A percentile compares a stretch with the other conserved stretches of the same genome.
Conservation (phyloP, 495 filamentous ascomycete species). For the Penicillium cinerascens region DNA sequence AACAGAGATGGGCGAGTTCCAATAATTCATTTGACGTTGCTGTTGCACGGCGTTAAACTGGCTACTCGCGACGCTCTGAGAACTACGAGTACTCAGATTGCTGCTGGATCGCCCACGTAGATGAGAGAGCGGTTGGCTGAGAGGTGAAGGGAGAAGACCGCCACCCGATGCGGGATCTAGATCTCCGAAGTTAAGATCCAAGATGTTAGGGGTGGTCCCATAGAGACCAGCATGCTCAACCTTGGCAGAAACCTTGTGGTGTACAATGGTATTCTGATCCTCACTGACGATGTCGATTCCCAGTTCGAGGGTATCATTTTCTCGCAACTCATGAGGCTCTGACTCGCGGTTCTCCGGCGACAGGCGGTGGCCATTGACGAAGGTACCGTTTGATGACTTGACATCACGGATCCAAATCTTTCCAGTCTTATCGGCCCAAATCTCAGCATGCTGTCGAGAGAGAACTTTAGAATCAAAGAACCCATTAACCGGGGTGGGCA, state of each 20-base stretch:
- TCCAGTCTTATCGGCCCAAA: slow-evolving; percentile 89
- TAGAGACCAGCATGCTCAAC: slow-evolving; percentile 91
- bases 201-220: slow-evolving; percentile 58
- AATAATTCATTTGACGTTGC: slow-evolving; percentile 69
- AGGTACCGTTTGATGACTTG: slow-evolving; percentile 97
- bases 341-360: slow-evolving; percentile 93
- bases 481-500: slow-evolving; percentile 84
- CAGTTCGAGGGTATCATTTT: slow-evolving; percentile 83
- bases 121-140: slow-evolving; percentile 52
- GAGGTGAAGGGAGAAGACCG: slow-evolving; percentile 60
- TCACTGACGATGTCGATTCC: slow-evolving; percentile 98
- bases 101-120: slow-evolving; percentile 71
- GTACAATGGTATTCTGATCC: slow-evolving; percentile 95
- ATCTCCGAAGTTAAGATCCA: slow-evolving; percentile 89
- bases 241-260: slow-evolving; percentile 95
- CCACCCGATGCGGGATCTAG: slow-evolving; percentile 69
- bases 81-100: slow-evolving; percentile 57
- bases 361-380: slow-evolving; percentile 88
- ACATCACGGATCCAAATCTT: slow-evolving; percentile 96
- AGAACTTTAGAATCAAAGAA: slow-evolving; percentile 99
- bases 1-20: slow-evolving; percentile 83
- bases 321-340: slow-evolving; percentile 85
- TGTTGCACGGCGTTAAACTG: slow-evolving; percentile 60
- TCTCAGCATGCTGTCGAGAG: slow-evolving; percentile 91
- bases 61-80: slow-evolving; percentile 52